Conservation (phyloP, 805 yeast genomes). For the Candida nonsorbophila region DNA sequence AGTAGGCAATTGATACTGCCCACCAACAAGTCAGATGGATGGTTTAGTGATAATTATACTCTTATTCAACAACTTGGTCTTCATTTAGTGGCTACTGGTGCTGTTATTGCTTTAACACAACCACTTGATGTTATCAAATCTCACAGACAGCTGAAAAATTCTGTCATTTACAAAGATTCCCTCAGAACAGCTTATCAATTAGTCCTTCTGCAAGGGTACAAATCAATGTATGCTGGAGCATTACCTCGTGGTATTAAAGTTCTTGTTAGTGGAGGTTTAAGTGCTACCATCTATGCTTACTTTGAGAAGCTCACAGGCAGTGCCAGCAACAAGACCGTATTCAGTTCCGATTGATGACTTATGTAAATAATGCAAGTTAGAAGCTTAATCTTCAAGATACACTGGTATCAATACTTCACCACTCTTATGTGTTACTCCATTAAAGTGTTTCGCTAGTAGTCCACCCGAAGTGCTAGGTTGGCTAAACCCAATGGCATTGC, state of each 20-base stretch:
- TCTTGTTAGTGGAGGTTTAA: conserved; percentile 36
- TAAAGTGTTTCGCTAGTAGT: conserved; percentile 49
- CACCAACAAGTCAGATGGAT: conserved; percentile 26
- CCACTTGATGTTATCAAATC: conserved; percentile 87
- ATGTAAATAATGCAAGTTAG: neutral
- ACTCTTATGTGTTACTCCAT: conserved; percentile 49
- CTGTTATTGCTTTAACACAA: conserved; percentile 76
- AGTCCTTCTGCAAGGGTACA: conserved; percentile 26
- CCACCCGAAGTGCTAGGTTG: conserved; percentile 70
- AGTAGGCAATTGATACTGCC: conserved; percentile 68
- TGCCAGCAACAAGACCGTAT: conserved; percentile 28
- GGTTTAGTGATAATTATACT: conserved; percentile 43
- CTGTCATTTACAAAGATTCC: conserved; percentile 56
- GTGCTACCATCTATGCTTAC: conserved; percentile 32
- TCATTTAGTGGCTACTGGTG: conserved; percentile 53
- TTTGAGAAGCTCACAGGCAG: conserved; percentile 25
- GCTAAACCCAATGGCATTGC: conserved; percentile 55
- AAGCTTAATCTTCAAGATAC: conserved; percentile 25
- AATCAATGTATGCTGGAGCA: conserved; percentile 29
- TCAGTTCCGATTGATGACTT: conserved; percentile 12
- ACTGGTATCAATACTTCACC: conserved; percentile 49
- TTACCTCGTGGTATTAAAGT: conserved; percentile 37
- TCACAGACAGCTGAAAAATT: conserved; percentile 74
- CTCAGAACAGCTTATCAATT: conserved; percentile 39
- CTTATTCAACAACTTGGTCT: conserved; percentile 46